Evolutionary conservation across 805 yeast species (phyloP), one percentile per base, ranked within the genome.

Genomic region (Kodamaea kaohsiungensis): DNA sequence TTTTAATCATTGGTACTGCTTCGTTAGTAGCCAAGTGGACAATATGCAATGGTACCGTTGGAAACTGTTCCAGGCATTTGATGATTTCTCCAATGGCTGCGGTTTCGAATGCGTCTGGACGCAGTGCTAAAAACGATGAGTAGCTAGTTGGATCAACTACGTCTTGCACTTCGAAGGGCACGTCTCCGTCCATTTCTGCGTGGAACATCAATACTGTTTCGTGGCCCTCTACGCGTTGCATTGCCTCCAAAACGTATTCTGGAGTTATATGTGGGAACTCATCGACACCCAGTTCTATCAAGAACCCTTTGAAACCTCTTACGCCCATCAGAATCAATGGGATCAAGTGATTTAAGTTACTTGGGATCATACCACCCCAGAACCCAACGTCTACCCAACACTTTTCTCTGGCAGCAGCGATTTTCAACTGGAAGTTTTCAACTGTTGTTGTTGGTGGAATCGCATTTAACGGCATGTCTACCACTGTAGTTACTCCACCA

Each of bases 401-500:
- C 69, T 92, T 88, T 52, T 85, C 87, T 57, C 76, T 69, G 0
- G 97, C 96, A 1, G 97, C 97, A 16, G 79, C 75, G 56, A 91
- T 76, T 67, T 92, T 92, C 59, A 82, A 72, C 57, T 88, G 77
- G 65, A 92, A 83, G 68, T 92, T 90, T 54, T 80, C 82, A 12
- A 92, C 73, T 1, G 88, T 89, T 1, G 98, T 93, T 0, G 98
- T 92, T 30, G 98, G 98, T 0, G 98, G 98, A 47, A 92, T 86
- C 2, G 97, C 97, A 70, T 92, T 92, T 65, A 92, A 75, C 0
- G 98, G 98, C 98, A 92, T 92, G 68, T 92, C 98, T 16, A 92
- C 81, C 16, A 92, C 96, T 0, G 97, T 91, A 19, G 98, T 92
- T 48, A 92, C 98, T 54, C 98, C 98, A 15, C 98, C 98, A 10